Percentiles rank a stretch among this genome's conserved stretches.
phyloP scores from a whole-genome alignment of 2,329 filamentous ascomycete species.

The Purpureocillium takamizusanense region DNA sequence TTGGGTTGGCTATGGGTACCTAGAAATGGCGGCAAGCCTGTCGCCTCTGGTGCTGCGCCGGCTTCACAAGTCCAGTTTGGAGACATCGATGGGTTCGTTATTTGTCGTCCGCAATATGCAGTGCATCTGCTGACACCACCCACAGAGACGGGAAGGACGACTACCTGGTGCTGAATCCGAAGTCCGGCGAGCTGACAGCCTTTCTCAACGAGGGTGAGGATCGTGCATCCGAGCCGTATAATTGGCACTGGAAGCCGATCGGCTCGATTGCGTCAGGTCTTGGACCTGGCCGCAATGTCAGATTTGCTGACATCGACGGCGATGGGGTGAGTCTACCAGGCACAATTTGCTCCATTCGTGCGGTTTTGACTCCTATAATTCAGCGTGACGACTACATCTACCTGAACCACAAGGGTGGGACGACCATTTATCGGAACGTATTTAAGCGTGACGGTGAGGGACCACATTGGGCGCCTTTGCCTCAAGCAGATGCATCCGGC shows the following conservation, averaged over 20 bases:
- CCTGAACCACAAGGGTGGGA: not conserved
- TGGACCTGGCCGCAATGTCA: slow-evolving; percentile 7
- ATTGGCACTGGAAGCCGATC: slow-evolving; percentile 1
- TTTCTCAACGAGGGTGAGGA: not conserved
- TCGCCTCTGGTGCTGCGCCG: not conserved
- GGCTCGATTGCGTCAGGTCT: slow-evolving; percentile 8
- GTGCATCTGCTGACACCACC: not conserved
- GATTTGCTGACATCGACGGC: slow-evolving; percentile 13
- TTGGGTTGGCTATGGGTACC: not conserved
- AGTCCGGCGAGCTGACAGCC: not conserved
- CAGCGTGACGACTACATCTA: slow-evolving; percentile 1
- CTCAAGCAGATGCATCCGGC: slow-evolving; percentile 1
- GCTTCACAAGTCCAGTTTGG: not conserved
- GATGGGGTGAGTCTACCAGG: slow-evolving; percentile 9
- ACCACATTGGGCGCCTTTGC: not conserved
- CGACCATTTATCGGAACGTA: not conserved
- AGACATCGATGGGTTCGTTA: not conserved
- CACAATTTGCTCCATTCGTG: too few species aligned
- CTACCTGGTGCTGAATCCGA: not conserved
- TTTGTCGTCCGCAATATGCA: too few species aligned
- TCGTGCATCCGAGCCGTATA: not conserved
- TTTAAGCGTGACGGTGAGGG: not conserved
- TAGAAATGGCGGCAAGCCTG: not conserved
- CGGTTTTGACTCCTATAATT: too few species aligned
- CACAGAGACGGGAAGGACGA: not conserved